Percentiles rank a stretch among this genome's conserved stretches.
phyloP scores from a whole-genome alignment of 192 early-diverging fungal species.

The Rhizoclosmatium sp. region DNA sequence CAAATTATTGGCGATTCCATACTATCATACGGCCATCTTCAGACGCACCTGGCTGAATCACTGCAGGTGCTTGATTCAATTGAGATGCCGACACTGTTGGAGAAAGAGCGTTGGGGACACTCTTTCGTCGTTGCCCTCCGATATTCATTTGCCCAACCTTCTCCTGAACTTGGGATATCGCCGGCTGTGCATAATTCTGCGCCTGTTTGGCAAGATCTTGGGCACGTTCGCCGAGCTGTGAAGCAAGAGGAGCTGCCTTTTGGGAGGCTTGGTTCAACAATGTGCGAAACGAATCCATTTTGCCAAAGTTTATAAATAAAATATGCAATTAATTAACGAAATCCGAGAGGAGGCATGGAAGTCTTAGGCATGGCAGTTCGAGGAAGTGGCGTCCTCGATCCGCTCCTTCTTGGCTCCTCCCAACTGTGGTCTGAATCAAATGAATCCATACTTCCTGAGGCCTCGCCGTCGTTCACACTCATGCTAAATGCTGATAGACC shows the following conservation, averaged over 20 bases:
- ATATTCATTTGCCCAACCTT: not conserved
- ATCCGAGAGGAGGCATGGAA: not conserved
- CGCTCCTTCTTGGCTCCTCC: not conserved
- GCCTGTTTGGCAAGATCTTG: not conserved
- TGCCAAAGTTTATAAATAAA: not conserved
- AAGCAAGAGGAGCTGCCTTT: not conserved
- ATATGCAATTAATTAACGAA: not conserved
- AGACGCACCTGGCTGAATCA: not conserved
- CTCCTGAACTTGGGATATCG: not conserved
- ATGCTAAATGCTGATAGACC: not conserved
- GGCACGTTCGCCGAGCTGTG: not conserved
- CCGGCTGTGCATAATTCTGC: not conserved
- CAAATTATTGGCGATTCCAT: too few relatives aligned
- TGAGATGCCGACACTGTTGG: too few relatives aligned
- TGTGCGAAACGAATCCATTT: not conserved
- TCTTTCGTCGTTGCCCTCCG: not conserved
- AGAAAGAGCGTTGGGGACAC: not conserved
- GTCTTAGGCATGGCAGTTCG: constrained; percentile 34
- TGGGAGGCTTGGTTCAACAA: not conserved
- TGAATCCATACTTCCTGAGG: not conserved
- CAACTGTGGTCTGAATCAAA: not conserved
- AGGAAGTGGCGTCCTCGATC: constrained; percentile 16
- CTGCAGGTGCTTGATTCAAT: not conserved
- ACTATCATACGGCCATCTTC: not conserved
- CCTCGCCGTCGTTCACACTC: constrained; percentile 17